Conservation (phyloP, 495 filamentous ascomycete genomes). For the Polyplosphaeria fusca region DNA sequence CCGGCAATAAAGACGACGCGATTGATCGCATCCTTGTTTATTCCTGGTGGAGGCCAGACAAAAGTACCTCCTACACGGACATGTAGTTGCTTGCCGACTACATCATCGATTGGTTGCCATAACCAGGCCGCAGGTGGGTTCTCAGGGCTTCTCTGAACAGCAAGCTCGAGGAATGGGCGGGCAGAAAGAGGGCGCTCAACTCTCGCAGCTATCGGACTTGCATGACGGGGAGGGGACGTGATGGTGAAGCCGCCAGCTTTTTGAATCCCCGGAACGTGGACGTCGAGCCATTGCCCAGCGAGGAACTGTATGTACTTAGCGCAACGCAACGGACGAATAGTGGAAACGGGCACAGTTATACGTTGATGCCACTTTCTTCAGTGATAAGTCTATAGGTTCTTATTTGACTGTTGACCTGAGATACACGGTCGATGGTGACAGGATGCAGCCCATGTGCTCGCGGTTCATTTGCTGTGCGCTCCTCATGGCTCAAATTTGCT, state of each 20-base stretch:
- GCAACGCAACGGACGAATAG: too few relatives aligned
- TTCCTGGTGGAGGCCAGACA: conserved; percentile 62
- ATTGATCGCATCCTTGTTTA: conserved; percentile 44
- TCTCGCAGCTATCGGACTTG: conserved; percentile 6
- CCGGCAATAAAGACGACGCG: conserved; percentile 73
- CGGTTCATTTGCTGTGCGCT: conserved; percentile 70
- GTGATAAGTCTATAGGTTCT: conserved; percentile 21
- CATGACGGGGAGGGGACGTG: conserved; percentile 62
- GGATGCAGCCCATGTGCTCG: conserved; percentile 50
- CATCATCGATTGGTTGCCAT: conserved; percentile 54
- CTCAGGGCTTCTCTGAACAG: conserved; percentile 61
- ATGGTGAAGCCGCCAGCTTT: conserved; percentile 84
- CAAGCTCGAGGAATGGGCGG: conserved; percentile 63
- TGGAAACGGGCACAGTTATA: conserved; percentile 4
- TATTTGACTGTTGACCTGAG: conserved; percentile 47
- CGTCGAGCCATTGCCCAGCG: conserved; percentile 90
- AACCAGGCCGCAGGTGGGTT: conserved; percentile 76
- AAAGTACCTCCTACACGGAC: conserved; percentile 80
- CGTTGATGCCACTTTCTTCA: conserved; percentile 28
- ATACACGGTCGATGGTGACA: conserved; percentile 24
- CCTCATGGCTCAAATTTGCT: conserved; percentile 44
- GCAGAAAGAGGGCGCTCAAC: background rate
- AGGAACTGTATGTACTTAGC: conserved; percentile 58
- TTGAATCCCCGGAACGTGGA: conserved; percentile 62
- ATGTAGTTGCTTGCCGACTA: conserved; percentile 55